Percentiles rank a stretch among this genome's conserved stretches.
Evolutionary conservation across 805 yeast species (phyloP).

Genomic region (Ogataea philodendri): DNA sequence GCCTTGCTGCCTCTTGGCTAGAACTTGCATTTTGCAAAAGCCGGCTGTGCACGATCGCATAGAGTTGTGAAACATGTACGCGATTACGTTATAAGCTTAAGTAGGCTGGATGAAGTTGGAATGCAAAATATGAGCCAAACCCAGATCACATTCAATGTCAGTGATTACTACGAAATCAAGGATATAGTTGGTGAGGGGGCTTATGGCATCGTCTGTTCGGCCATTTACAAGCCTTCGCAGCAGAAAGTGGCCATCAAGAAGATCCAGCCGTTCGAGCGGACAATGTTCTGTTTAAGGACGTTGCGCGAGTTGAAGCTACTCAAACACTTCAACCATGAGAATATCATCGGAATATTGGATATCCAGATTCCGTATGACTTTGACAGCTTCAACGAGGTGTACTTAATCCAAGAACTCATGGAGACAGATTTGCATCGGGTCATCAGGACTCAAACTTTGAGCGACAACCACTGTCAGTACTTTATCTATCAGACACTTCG

Average conservation of each 20-base stretch:
- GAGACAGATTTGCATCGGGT: slow-evolving; percentile 85
- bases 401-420: slow-evolving; percentile 84
- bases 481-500: slow-evolving; percentile 88
- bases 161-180: slow-evolving; percentile 79
- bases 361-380: slow-evolving; percentile 79
- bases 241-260: slow-evolving; percentile 94
- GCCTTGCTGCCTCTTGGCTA: no score
- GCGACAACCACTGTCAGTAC: slow-evolving; percentile 93
- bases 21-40: no score
- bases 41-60: slow-evolving; percentile 9
- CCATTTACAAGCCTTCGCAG: slow-evolving; percentile 79
- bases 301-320: slow-evolving; percentile 84
- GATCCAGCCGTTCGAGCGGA: slow-evolving; percentile 86
- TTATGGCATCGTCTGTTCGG: slow-evolving; percentile 90
- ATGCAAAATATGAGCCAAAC: slow-evolving; percentile 22
- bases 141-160: slow-evolving; percentile 68
- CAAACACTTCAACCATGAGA: slow-evolving; percentile 90
- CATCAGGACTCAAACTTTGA: slow-evolving; percentile 73
- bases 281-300: slow-evolving; percentile 86
- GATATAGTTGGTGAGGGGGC: slow-evolving; percentile 95
- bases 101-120: slow-evolving; percentile 1
- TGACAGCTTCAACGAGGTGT: slow-evolving; percentile 81
- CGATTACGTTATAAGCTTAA: slow-evolving; percentile 12
- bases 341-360: slow-evolving; percentile 85
- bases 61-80: slow-evolving; percentile 7